A percentile compares a stretch with the other conserved stretches of the same genome.
These are phyloP conservation scores for Chrysochromulina parva DNA, from an alignment of 78 protist species.

Conservation along the genomic window DNA sequence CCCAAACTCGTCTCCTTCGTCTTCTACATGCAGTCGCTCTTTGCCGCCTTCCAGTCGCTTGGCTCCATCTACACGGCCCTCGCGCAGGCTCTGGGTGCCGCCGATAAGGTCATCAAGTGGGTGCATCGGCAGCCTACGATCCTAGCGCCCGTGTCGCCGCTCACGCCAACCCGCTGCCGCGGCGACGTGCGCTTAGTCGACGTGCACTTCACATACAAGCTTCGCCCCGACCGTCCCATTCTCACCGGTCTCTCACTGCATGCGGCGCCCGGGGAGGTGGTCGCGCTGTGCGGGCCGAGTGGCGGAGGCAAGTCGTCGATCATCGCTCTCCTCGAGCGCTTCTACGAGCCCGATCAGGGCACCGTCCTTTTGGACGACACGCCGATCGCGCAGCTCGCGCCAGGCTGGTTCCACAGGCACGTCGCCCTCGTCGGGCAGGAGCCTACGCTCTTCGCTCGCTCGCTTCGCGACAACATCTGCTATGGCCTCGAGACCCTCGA, in stretches of 20 bases:
- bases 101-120: neutral
- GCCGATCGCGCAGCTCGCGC: neutral
- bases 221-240: slow-evolving; percentile 59
- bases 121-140: neutral
- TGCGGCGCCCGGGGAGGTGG: slow-evolving; percentile 46
- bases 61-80: slow-evolving; percentile 22
- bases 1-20: slow-evolving; percentile 14
- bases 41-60: neutral
- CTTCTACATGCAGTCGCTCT: neutral
- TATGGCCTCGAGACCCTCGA: neutral
- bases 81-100: slow-evolving; percentile 17
- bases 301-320: slow-evolving; percentile 78
- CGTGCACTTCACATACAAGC: slow-evolving; percentile 62
- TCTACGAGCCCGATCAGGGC: slow-evolving; percentile 73
- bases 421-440: slow-evolving; percentile 83
- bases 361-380: slow-evolving; percentile 77
- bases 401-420: neutral
- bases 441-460: slow-evolving; percentile 82
- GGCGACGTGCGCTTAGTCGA: neutral
- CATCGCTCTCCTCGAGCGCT: neutral
- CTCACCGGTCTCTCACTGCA: slow-evolving; percentile 59
- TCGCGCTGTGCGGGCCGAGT: slow-evolving; percentile 84
- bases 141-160: neutral
- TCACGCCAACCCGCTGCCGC: neutral
- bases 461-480: slow-evolving; percentile 55